Base-by-base conservation (phyloP, 306 rosid species). In the Prunus davidiana region DNA sequence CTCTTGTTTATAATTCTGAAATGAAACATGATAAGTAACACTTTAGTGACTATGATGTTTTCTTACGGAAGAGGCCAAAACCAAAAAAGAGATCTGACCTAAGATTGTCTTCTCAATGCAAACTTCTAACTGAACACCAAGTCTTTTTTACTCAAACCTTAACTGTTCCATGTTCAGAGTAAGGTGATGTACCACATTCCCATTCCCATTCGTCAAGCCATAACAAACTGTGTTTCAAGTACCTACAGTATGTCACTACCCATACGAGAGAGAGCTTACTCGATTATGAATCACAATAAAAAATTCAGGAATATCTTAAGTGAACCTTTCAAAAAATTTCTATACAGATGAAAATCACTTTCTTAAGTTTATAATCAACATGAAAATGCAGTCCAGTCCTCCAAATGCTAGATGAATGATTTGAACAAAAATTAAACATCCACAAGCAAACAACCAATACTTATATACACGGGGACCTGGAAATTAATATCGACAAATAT, bases 401-500 rank as follows among this genome's bases (percentile, higher is more conserved):
- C 41, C 43, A 24, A 56, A 34, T 14, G 15, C 20, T 8, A 19
- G 14, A 55, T 2, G 7, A 19, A 71, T 55, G 25, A 69, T 4
- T 4, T 7, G 25, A 56, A 41, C 19, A 64, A 41, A 43, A 22
- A 10, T 65, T 30, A 79, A 47, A 18, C 20, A 50, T 11, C 56
- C 24, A 50, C 54, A 76, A 6, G 8, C 20, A 56, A 10, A 68
- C 43, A 64, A 51, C 58, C 34, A 73, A 25, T 18, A 65, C 7
- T 11, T 13, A 15, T 56, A 25, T 14, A 72, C 74, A 81, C 22
- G 19, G 54, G 20, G 41, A 45, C 78, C 45, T 24, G 56, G 62
- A 64, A 43, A 43, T 65, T 49, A 58, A 77, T 12, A 43, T 65
- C 2, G 38, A 71, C 6, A 77, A 20, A 49, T 72, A 69, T 76